These are phyloP conservation scores for Citrullus colocynthis DNA, from an alignment of 306 rosid genomes.

Conservation along the genomic window DNA sequence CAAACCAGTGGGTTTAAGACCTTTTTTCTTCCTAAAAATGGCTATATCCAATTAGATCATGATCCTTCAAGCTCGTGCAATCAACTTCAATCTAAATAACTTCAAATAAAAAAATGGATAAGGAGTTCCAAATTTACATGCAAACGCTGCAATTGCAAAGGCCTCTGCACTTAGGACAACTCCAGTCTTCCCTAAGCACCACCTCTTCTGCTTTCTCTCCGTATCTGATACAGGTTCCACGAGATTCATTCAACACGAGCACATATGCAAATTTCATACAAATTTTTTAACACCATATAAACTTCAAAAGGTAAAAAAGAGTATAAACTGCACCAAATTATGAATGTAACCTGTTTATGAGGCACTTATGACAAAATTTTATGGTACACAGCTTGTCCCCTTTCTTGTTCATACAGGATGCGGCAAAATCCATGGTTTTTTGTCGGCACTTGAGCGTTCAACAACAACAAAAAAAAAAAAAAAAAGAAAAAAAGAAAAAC, in stretches of 20 bases:
- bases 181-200: slow-evolving; percentile 30
- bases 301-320: not conserved
- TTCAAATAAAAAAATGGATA: not conserved
- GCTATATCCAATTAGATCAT: not conserved
- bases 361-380: slow-evolving; percentile 50
- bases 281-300: not conserved
- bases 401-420: slow-evolving; percentile 33
- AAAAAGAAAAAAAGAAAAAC: not conserved
- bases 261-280: not conserved
- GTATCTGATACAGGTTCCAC: slow-evolving; percentile 32
- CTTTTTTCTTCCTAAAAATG: slow-evolving; percentile 47
- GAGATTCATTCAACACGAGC: not conserved
- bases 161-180: slow-evolving; percentile 66
- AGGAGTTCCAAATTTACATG: slow-evolving; percentile 27
- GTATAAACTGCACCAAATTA: not conserved
- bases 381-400: slow-evolving; percentile 34
- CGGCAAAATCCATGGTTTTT: slow-evolving; percentile 45
- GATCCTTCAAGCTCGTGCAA: slow-evolving; percentile 10
- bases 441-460: slow-evolving; percentile 48
- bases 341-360: slow-evolving; percentile 45
- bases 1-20: slow-evolving; percentile 58
- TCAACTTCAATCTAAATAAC: not conserved
- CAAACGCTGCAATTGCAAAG: slow-evolving; percentile 72
- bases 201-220: slow-evolving; percentile 54
- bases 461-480: not conserved